Conservation (phyloP, 345 rosid species). For the Raphanus raphanistrum region DNA sequence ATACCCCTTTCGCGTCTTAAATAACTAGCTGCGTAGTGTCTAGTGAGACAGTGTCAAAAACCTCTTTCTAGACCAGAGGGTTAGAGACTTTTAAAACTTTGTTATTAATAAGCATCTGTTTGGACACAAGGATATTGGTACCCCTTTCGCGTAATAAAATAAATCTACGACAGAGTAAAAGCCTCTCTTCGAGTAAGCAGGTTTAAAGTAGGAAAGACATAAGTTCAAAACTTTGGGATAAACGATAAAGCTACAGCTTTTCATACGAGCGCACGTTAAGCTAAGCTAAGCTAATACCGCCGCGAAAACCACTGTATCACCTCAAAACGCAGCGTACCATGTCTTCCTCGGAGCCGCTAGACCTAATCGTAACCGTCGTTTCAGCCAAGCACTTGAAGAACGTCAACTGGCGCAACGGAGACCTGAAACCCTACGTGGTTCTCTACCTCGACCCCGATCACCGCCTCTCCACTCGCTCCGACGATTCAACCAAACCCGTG, state of each 20-base stretch:
- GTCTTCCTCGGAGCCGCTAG: conserved; percentile 42
- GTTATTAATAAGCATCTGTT: background rate
- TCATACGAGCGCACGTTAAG: conserved; percentile 30
- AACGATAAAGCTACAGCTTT: background rate
- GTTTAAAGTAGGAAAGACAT: background rate
- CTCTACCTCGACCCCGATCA: conserved; percentile 49
- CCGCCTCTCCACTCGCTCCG: conserved; percentile 54
- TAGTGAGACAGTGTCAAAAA: too few species aligned
- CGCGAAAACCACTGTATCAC: conserved; percentile 26
- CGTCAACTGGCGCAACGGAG: conserved; percentile 70
- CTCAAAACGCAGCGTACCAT: conserved; percentile 35
- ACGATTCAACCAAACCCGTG: conserved; percentile 43
- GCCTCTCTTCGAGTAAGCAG: background rate
- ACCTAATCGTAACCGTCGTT: conserved; percentile 45
- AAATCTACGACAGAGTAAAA: background rate
- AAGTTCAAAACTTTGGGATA: background rate
- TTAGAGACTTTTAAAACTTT: too few species aligned
- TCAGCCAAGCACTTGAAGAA: conserved; percentile 65
- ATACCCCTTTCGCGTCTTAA: too few species aligned
- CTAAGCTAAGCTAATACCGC: conserved; percentile 22
- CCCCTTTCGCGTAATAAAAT: background rate
- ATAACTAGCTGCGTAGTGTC: too few species aligned
- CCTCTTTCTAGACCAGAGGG: too few species aligned
- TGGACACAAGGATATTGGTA: background rate
- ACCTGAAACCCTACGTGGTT: conserved; percentile 55